Percentiles rank a stretch among this genome's conserved stretches.
Conservation (phyloP, 1,139 yeast genomes). For the Candida sanyaensis region DNA sequence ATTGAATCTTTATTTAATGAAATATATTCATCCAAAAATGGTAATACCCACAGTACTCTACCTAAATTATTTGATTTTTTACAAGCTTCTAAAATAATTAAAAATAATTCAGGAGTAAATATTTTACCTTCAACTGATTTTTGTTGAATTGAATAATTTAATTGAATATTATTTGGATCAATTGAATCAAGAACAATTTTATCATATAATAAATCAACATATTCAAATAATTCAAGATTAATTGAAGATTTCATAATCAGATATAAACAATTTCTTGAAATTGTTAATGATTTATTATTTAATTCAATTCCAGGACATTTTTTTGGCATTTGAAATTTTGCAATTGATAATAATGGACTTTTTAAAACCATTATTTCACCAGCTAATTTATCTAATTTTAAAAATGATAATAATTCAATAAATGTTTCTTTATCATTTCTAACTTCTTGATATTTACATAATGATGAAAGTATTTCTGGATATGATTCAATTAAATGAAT, state of each 20-base stretch:
- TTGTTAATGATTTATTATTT: slow-evolving; percentile 10
- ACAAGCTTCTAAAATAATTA: slow-evolving; percentile 28
- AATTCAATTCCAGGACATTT: slow-evolving; percentile 13
- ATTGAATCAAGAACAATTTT: slow-evolving; percentile 35
- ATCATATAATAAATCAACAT: slow-evolving; percentile 36
- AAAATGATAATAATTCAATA: slow-evolving; percentile 27
- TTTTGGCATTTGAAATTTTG: slow-evolving; percentile 22
- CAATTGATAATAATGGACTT: slow-evolving; percentile 27
- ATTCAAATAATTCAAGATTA: slow-evolving; percentile 26
- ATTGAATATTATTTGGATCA: slow-evolving; percentile 15
- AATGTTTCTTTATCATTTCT: slow-evolving; percentile 23
- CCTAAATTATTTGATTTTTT: slow-evolving; percentile 30
- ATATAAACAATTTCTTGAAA: slow-evolving; percentile 19
- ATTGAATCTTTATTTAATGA: neutral
- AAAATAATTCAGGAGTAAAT: slow-evolving; percentile 28
- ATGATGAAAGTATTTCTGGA: slow-evolving; percentile 29
- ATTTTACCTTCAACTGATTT: slow-evolving; percentile 15
- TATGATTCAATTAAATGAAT: slow-evolving; percentile 22
- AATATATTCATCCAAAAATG: slow-evolving; percentile 36
- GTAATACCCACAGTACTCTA: slow-evolving; percentile 41
- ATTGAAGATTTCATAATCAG: slow-evolving; percentile 34
- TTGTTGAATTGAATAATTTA: slow-evolving; percentile 12
- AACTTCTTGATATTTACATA: slow-evolving; percentile 27
- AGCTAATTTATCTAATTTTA: slow-evolving; percentile 29
- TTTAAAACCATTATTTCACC: slow-evolving; percentile 17